Evolutionary conservation across 179 eudicot genomes (phyloP).

Genomic region (Actinidia arguta): DNA sequence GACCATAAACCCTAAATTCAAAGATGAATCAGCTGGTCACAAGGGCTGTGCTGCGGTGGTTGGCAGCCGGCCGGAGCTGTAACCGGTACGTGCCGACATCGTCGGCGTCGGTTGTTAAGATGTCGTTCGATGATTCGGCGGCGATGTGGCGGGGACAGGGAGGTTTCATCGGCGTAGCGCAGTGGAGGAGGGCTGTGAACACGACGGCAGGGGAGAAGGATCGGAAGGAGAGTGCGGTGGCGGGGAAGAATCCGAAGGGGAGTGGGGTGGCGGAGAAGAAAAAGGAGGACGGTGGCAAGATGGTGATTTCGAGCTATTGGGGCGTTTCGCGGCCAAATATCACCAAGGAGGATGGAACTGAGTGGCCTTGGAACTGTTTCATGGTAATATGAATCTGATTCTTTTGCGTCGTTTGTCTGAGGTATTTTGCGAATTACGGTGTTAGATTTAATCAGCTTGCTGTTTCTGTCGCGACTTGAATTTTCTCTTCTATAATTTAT

Average conservation of each 20-base stretch:
- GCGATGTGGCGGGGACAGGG: constrained; percentile 3
- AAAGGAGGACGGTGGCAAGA: constrained; percentile 21
- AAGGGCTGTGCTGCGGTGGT: background rate
- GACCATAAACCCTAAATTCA: background rate
- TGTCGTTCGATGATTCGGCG: constrained; percentile 3
- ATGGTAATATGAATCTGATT: constrained; percentile 53
- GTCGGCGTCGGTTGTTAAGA: background rate
- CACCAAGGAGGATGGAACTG: constrained; percentile 70
- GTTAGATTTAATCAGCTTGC: too few species aligned
- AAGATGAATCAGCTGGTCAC: constrained; percentile 21
- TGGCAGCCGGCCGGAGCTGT: constrained; percentile 5
- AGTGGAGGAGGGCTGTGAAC: constrained; percentile 47
- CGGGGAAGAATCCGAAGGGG: constrained; percentile 14
- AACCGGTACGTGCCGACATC: background rate
- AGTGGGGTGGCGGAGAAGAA: background rate
- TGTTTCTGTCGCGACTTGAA: too few species aligned
- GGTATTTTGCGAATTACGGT: too few species aligned
- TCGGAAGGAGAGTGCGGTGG: constrained; percentile 13
- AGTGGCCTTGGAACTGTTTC: constrained; percentile 94
- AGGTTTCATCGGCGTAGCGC: constrained; percentile 16
- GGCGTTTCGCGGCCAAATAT: constrained; percentile 61
- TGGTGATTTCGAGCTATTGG: constrained; percentile 74
- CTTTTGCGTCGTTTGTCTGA: too few species aligned
- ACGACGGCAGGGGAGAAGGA: constrained; percentile 29
- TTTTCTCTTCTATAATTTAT: too few species aligned